These are phyloP conservation scores for Serendipita sp. DNA, from an alignment of 768 basidiomycete species.

Conservation along the genomic window DNA sequence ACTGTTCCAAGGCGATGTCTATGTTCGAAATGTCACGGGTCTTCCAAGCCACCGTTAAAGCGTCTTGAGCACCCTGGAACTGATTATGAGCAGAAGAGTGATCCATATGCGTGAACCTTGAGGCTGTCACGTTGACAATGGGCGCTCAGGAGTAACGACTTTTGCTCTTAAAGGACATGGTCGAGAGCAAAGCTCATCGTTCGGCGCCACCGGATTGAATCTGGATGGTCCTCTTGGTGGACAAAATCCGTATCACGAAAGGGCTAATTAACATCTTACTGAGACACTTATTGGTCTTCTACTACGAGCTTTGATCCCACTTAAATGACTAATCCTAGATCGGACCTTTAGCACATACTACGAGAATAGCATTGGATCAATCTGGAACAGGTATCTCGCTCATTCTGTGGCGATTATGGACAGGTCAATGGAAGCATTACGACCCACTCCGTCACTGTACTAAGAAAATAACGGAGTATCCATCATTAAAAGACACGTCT, in stretches of 20 bases:
- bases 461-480: too few species aligned
- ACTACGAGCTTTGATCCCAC: too few species aligned
- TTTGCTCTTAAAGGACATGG: too few species aligned
- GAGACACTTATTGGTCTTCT: too few species aligned
- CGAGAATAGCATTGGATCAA: too few species aligned
- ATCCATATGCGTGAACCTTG: background rate
- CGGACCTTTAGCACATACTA: too few species aligned
- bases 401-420: too few species aligned
- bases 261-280: background rate
- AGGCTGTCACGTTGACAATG: background rate
- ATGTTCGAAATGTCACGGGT: background rate
- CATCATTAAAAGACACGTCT: background rate
- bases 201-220: background rate
- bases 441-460: too few species aligned
- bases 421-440: too few species aligned
- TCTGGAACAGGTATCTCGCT: too few species aligned
- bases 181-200: background rate
- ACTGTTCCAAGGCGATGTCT: background rate
- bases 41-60: background rate
- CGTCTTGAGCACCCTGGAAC: background rate
- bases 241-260: background rate
- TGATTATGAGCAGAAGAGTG: background rate
- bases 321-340: too few species aligned
- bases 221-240: background rate
- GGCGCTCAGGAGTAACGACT: background rate